Conservation (phyloP, 192 early-diverging fungal species). For the Linnemannia elongata region DNA sequence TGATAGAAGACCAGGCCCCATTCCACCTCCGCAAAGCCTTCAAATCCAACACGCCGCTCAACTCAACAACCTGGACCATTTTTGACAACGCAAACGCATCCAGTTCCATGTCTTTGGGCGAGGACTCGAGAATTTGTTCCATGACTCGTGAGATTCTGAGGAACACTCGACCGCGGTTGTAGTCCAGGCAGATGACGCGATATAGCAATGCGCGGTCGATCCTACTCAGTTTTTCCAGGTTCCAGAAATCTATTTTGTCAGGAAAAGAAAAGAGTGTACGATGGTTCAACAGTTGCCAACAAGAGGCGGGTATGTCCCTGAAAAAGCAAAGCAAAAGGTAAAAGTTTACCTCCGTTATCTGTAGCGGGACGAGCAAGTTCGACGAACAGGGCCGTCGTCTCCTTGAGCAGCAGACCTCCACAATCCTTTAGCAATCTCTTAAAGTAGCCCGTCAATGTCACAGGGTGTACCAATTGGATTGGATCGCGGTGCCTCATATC, state of each 20-base stretch:
- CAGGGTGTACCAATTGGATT: conserved; percentile 30
- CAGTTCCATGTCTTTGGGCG: conserved; percentile 46
- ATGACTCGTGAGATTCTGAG: conserved; percentile 37
- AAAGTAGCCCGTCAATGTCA: conserved; percentile 49
- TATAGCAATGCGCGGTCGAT: conserved; percentile 42
- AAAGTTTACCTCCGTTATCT: conserved; percentile 36
- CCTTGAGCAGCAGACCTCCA: conserved; percentile 38
- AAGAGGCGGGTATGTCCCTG: neutral
- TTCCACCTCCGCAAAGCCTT: conserved; percentile 43
- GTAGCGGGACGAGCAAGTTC: conserved; percentile 39
- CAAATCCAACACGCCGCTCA: conserved; percentile 37
- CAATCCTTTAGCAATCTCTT: conserved; percentile 37
- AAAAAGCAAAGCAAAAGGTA: neutral
- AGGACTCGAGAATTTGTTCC: conserved; percentile 31
- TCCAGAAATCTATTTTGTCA: conserved; percentile 26
- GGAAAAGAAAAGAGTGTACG: neutral
- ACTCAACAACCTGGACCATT: conserved; percentile 48
- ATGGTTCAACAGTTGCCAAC: neutral
- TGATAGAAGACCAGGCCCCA: conserved; percentile 52
- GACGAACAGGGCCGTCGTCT: conserved; percentile 41
- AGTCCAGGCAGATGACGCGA: conserved; percentile 44
- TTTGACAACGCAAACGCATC: conserved; percentile 48
- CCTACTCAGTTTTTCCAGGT: conserved; percentile 26
- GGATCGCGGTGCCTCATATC: conserved; percentile 22
- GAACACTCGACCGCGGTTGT: conserved; percentile 38